Evolutionary conservation across 2,329 filamentous ascomycete species (phyloP).

Genomic region (Chrysoporthe austroafricana): DNA sequence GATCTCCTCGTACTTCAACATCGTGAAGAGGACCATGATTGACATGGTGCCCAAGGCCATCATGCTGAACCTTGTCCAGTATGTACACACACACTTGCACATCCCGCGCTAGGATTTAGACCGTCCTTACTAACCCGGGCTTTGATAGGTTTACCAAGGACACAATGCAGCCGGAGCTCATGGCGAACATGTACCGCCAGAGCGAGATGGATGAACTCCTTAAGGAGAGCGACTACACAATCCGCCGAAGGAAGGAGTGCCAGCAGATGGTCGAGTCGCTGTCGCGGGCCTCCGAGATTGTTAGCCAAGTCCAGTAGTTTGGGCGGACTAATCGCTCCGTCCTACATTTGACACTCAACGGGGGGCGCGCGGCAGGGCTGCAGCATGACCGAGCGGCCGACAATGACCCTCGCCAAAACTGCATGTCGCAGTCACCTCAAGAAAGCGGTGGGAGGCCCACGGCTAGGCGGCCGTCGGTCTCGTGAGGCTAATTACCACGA

Average conservation of each 20-base stretch:
- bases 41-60: slow-evolving; percentile 99
- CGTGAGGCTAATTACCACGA: not conserved
- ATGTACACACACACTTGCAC: slow-evolving; percentile 48
- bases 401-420: not conserved
- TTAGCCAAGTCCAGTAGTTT: slow-evolving; percentile 72
- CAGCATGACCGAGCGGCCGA: not conserved
- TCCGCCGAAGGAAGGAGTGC: slow-evolving; percentile 94
- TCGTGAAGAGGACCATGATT: slow-evolving; percentile 97
- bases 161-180: slow-evolving; percentile 95
- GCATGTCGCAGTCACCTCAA: no score
- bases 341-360: not conserved
- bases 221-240: slow-evolving; percentile 97
- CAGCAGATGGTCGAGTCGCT: slow-evolving; percentile 99
- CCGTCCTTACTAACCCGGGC: slow-evolving; percentile 29
- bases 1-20: slow-evolving; percentile 97
- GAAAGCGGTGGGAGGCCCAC: not conserved
- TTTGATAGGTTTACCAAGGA: slow-evolving; percentile 82
- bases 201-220: slow-evolving; percentile 90
- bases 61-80: slow-evolving; percentile 96
- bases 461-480: slow-evolving; percentile 3
- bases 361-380: not conserved
- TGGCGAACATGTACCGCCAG: slow-evolving; percentile 96
- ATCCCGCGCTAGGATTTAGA: not conserved
- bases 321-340: slow-evolving; percentile 5
- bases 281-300: slow-evolving; percentile 89